Percentiles rank a stretch among this genome's conserved stretches.
These are phyloP conservation scores for Diplosphaera chodatii DNA, from an alignment of 139 green algal species.

Conservation along the genomic window DNA sequence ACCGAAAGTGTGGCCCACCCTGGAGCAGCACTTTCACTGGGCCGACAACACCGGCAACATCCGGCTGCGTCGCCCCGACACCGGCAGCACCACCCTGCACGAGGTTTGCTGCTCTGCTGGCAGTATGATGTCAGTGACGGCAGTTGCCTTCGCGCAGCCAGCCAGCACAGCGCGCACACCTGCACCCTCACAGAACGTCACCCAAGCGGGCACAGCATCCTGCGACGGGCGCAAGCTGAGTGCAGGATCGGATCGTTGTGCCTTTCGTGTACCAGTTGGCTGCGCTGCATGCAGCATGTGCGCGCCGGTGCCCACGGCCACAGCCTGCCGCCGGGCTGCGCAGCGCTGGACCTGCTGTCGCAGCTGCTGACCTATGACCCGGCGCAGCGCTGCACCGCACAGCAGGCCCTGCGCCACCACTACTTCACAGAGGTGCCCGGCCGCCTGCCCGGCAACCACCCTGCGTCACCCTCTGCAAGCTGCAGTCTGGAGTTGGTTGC, in stretches of 20 bases:
- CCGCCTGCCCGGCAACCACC: no score
- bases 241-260: no score
- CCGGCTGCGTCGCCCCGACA: slow-evolving; percentile 21
- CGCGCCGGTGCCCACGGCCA: not conserved
- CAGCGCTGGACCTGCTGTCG: slow-evolving; percentile 30
- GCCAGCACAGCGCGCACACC: no score
- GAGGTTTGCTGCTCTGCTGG: slow-evolving; percentile 13
- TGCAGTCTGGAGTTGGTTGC: no score
- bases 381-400: slow-evolving; percentile 40
- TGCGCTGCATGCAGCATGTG: not conserved
- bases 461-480: no score
- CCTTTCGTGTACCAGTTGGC: not conserved
- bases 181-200: not conserved
- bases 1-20: slow-evolving; percentile 33
- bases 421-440: slow-evolving; percentile 36
- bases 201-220: not conserved
- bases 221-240: no score
- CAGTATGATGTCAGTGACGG: no score
- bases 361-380: slow-evolving; percentile 57
- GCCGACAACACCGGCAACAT: slow-evolving; percentile 44
- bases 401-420: slow-evolving; percentile 45
- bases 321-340: not conserved
- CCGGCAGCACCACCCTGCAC: slow-evolving; percentile 4
- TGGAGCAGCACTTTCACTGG: slow-evolving; percentile 56
- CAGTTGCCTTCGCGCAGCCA: no score